Conservation (phyloP, 2,329 filamentous ascomycete genomes). For the Ceratocystis eucalypticola region DNA sequence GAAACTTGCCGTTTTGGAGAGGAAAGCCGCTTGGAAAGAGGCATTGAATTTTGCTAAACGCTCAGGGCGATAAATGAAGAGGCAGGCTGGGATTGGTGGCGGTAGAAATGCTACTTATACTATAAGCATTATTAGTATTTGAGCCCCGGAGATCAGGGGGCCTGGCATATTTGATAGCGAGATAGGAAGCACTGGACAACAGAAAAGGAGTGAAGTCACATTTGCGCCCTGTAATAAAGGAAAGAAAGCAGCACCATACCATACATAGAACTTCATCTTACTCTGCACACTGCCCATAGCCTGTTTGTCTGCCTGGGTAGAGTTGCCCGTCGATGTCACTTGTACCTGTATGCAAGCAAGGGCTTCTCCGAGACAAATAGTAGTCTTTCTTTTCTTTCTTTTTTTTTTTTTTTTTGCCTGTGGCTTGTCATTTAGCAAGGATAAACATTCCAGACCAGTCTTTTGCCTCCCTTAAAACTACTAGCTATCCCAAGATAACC, state of each 20-base stretch:
- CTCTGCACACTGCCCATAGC: background rate
- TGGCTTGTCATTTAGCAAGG: background rate
- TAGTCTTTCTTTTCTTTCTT: background rate
- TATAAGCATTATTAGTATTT: background rate
- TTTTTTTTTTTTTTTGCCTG: background rate
- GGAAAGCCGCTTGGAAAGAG: background rate
- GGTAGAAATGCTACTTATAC: background rate
- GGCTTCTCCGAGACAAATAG: background rate
- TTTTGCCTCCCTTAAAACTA: background rate
- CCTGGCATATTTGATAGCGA: background rate
- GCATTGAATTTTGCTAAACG: background rate
- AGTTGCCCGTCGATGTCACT: background rate
- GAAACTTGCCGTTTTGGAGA: background rate
- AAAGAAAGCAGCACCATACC: background rate
- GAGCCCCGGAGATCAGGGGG: conserved; percentile 3
- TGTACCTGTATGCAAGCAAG: background rate
- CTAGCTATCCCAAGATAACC: too few relatives aligned
- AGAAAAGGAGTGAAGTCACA: background rate
- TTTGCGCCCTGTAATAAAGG: background rate
- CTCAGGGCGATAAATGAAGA: background rate
- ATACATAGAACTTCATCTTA: background rate
- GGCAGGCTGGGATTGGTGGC: background rate
- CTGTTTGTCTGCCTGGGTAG: background rate
- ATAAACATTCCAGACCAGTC: background rate
- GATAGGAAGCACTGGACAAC: background rate